These are phyloP conservation scores for Agarophyton chilense DNA, from an alignment of 23 red algal species.

Conservation along the genomic window DNA sequence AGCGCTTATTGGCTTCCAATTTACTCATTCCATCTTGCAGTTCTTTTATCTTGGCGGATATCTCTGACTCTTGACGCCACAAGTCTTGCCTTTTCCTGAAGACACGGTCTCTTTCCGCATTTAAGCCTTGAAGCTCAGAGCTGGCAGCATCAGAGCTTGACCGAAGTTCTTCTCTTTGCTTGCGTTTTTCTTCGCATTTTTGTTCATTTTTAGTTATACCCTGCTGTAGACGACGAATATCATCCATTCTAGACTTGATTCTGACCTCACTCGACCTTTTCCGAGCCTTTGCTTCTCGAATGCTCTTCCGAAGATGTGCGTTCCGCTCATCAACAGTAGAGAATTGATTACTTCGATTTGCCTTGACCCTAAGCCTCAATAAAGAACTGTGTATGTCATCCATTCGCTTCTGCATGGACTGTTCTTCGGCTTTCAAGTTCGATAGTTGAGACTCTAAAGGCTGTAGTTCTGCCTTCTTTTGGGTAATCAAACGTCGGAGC, in stretches of 20 bases:
- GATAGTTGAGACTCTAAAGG: conserved; percentile 55
- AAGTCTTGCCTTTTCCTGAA: conserved; percentile 73
- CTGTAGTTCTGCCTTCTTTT: conserved; percentile 57
- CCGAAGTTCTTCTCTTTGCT: conserved; percentile 42
- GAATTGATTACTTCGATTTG: conserved; percentile 68
- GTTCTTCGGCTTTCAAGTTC: conserved; percentile 30
- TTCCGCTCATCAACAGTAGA: conserved; percentile 42
- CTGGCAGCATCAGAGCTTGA: neutral
- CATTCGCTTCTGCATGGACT: neutral
- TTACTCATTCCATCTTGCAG: conserved; percentile 62
- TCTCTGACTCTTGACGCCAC: conserved; percentile 80
- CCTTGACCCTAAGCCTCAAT: conserved; percentile 61
- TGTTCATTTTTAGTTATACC: conserved; percentile 49
- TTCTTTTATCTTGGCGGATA: conserved; percentile 50
- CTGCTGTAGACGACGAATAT: conserved; percentile 64
- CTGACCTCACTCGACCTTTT: neutral
- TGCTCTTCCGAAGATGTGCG: conserved; percentile 37
- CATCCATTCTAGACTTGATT: conserved; percentile 15
- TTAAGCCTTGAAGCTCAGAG: conserved; percentile 28
- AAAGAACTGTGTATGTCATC: neutral
- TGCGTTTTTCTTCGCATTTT: conserved; percentile 4
- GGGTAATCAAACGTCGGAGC: conserved; percentile 33
- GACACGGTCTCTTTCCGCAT: conserved; percentile 53
- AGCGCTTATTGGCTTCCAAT: conserved; percentile 72
- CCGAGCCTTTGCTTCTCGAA: conserved; percentile 21